These are phyloP conservation scores for Citrus australasica DNA, from an alignment of 345 rosid genomes.

Conservation along the genomic window DNA sequence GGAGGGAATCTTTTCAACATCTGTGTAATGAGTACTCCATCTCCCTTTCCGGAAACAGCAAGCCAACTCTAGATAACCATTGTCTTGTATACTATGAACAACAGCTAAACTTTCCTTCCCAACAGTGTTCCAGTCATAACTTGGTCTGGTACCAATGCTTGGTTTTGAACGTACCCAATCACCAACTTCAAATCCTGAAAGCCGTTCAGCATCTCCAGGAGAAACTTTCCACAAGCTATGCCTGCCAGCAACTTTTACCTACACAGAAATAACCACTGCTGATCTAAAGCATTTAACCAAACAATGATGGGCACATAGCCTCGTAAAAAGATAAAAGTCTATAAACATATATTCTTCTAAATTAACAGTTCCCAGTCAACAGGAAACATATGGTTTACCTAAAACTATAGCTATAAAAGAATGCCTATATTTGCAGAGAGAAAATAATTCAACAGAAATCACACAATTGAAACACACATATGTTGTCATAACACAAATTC, in stretches of 20 bases:
- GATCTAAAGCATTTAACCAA: conserved; percentile 5
- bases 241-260: conserved; percentile 86
- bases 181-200: conserved; percentile 96
- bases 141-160: conserved; percentile 83
- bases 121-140: conserved; percentile 87
- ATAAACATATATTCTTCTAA: not conserved
- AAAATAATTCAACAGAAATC: not conserved
- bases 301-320: not conserved
- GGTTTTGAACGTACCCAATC: conserved; percentile 98
- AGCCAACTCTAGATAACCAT: conserved; percentile 84
- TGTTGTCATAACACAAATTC: conserved; percentile 14
- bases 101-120: conserved; percentile 92
- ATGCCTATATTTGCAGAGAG: not conserved
- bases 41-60: conserved; percentile 95
- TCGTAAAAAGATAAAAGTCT: not conserved
- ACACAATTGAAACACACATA: not conserved
- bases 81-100: conserved; percentile 87
- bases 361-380: not conserved
- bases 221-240: conserved; percentile 84
- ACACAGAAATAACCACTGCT: conserved; percentile 20
- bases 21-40: conserved; percentile 70
- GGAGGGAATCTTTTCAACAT: conserved; percentile 78
- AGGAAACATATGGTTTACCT: not conserved
- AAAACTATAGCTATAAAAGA: not conserved
- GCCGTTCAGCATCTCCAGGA: conserved; percentile 96